phyloP scores from a whole-genome alignment of 2,329 filamentous ascomycete species.

The Pseudogymnoascus sp. region DNA sequence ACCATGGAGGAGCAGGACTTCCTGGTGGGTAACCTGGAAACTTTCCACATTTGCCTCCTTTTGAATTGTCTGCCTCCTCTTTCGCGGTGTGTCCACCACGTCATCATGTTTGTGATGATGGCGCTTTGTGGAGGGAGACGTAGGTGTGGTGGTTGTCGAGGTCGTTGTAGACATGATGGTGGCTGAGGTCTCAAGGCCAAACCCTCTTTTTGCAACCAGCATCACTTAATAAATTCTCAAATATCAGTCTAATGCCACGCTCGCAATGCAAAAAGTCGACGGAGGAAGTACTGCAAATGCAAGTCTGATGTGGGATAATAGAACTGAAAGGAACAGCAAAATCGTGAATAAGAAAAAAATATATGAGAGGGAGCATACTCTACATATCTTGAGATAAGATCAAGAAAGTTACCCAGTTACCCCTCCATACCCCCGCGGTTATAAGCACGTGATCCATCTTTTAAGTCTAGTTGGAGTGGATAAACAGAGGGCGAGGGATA shows the following conservation, averaged over 20 bases:
- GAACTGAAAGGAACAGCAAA: neutral
- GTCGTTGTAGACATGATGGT: neutral
- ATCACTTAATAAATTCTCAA: neutral
- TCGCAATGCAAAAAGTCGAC: neutral
- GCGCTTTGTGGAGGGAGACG: neutral
- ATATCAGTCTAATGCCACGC: neutral
- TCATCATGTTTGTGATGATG: neutral
- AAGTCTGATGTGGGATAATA: neutral
- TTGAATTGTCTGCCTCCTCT: neutral
- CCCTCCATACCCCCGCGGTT: neutral
- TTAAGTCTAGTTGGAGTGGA: neutral
- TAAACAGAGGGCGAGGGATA: neutral
- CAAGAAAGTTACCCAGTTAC: slow-evolving; percentile 5
- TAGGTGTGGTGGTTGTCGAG: neutral
- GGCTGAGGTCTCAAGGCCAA: neutral
- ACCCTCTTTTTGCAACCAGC: neutral
- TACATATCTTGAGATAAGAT: slow-evolving; percentile 2
- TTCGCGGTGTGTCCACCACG: neutral
- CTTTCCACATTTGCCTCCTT: neutral
- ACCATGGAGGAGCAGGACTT: slow-evolving; percentile 41
- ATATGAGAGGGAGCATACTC: neutral
- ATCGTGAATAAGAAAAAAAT: neutral
- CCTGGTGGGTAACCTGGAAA: slow-evolving; percentile 28
- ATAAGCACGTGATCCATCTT: neutral
- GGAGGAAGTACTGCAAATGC: neutral